phyloP scores from a whole-genome alignment of 345 rosid genomes.

The Lepidium sativum region DNA sequence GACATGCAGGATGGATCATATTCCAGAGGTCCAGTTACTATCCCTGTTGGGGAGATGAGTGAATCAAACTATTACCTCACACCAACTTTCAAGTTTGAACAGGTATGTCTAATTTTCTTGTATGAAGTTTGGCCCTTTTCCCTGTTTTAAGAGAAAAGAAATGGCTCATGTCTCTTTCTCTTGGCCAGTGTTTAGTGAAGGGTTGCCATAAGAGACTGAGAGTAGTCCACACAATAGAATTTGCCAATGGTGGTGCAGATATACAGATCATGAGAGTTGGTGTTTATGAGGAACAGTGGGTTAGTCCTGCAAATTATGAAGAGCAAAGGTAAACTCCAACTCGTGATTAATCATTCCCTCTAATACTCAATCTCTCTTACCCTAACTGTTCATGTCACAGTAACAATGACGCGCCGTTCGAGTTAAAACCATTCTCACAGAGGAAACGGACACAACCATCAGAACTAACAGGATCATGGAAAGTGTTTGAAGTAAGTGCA shows the following conservation, averaged over 20 bases:
- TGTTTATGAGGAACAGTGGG: slow-evolving; percentile 86
- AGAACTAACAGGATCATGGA: slow-evolving; percentile 83
- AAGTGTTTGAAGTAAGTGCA: slow-evolving; percentile 84
- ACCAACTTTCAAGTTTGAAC: slow-evolving; percentile 84
- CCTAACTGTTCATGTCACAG: slow-evolving; percentile 1
- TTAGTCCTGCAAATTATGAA: slow-evolving; percentile 50
- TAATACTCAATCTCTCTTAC: background rate
- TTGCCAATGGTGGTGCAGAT: slow-evolving; percentile 66
- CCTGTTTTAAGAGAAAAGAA: background rate
- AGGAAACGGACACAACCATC: slow-evolving; percentile 60
- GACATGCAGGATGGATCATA: slow-evolving; percentile 78
- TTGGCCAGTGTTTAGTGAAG: slow-evolving; percentile 73
- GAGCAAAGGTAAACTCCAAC: slow-evolving; percentile 45
- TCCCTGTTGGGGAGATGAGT: slow-evolving; percentile 58
- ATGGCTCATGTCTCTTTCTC: background rate
- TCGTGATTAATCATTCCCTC: background rate
- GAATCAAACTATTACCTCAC: slow-evolving; percentile 55
- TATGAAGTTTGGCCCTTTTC: background rate
- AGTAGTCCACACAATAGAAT: slow-evolving; percentile 77
- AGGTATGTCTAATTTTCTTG: slow-evolving; percentile 33
- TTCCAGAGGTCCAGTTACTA: slow-evolving; percentile 75
- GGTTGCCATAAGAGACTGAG: slow-evolving; percentile 96
- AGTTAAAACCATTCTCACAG: slow-evolving; percentile 63
- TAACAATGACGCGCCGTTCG: slow-evolving; percentile 47
- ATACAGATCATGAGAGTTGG: slow-evolving; percentile 93